Conservation (phyloP, 2,329 filamentous ascomycete species). For the Sporothrix brasiliensis region DNA sequence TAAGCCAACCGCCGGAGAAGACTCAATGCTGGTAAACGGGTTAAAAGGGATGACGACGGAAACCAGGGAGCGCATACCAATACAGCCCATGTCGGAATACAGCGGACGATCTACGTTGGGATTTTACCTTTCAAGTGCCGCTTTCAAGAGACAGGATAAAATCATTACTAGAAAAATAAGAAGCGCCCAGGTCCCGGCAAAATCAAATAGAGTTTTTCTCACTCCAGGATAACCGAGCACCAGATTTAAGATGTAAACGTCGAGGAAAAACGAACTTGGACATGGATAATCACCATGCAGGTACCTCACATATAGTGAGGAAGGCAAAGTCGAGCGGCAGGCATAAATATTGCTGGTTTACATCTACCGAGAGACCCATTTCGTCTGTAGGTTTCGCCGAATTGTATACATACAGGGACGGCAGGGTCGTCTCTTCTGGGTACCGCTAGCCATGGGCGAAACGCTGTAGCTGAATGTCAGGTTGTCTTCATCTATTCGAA, state of each 20-base stretch:
- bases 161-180: neutral
- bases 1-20: neutral
- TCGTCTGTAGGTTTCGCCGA: slow-evolving; percentile 12
- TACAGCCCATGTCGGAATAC: neutral
- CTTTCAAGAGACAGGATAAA: neutral
- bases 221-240: neutral
- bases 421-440: neutral
- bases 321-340: neutral
- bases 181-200: neutral
- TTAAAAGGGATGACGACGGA: neutral
- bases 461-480: neutral
- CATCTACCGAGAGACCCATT: neutral
- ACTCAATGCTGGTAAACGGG: neutral
- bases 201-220: neutral
- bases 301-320: neutral
- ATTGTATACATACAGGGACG: neutral
- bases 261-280: neutral
- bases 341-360: neutral
- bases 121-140: neutral
- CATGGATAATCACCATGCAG: neutral
- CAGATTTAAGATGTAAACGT: no score
- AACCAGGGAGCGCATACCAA: neutral
- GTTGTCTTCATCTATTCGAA: slow-evolving; percentile 19
- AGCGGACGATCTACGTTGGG: neutral
- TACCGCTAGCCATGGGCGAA: slow-evolving; percentile 7